These are phyloP conservation scores for Rhododendron ferrugineum DNA, from an alignment of 148 eudicot genomes.

Conservation along the genomic window DNA sequence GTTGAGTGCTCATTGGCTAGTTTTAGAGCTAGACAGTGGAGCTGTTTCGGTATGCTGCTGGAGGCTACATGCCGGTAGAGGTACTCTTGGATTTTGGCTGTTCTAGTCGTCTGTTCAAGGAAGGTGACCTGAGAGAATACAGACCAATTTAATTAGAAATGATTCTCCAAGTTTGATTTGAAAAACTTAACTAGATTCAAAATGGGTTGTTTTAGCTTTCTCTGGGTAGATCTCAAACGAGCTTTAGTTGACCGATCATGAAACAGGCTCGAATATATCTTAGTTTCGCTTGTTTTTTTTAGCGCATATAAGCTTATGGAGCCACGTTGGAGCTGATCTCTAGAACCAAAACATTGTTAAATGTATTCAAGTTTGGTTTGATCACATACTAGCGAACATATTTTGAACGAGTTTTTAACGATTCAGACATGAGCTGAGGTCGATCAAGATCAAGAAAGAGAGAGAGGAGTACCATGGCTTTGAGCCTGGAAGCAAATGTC, in stretches of 20 bases:
- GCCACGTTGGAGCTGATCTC: neutral
- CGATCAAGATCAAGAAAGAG: neutral
- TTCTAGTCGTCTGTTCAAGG: constrained; percentile 80
- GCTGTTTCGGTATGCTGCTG: constrained; percentile 89
- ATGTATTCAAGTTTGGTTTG: neutral
- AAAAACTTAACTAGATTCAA: neutral
- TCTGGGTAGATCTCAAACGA: neutral
- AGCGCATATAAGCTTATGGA: neutral
- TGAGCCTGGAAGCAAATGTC: constrained; percentile 72
- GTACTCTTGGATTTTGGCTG: constrained; percentile 86
- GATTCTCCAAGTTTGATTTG: neutral
- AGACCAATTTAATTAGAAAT: neutral
- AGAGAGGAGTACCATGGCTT: constrained; percentile 52
- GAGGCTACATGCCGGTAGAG: constrained; percentile 93
- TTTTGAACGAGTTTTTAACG: neutral
- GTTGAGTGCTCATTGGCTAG: constrained; percentile 82
- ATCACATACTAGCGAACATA: neutral
- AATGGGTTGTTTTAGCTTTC: neutral
- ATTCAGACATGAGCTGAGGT: neutral
- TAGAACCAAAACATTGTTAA: neutral
- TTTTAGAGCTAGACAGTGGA: constrained; percentile 66
- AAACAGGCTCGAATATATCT: neutral
- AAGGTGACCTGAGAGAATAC: constrained; percentile 44
- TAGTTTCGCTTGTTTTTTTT: neutral
- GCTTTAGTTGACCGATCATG: neutral